Conservation (phyloP, 2,329 filamentous ascomycete genomes). For the Dothiorella sarmentorum region DNA sequence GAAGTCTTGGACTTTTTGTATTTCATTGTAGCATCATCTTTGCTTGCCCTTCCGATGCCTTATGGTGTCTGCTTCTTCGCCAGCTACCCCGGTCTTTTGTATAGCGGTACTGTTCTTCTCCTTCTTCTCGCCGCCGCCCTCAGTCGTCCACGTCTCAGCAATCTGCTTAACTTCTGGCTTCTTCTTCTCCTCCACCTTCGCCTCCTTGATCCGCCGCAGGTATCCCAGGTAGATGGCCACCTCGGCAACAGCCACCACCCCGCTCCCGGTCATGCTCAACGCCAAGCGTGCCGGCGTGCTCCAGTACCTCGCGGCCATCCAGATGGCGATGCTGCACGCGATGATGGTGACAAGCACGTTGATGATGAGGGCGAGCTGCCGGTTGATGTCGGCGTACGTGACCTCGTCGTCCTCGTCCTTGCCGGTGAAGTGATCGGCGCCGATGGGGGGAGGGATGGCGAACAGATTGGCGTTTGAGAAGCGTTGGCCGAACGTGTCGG, state of each 20-base stretch:
- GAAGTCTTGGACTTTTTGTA: neutral
- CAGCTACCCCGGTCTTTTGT: neutral
- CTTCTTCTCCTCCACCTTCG: conserved; percentile 60
- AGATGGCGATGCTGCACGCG: conserved; percentile 72
- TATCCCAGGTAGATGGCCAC: conserved; percentile 75
- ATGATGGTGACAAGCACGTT: conserved; percentile 87
- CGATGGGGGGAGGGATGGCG: conserved; percentile 36
- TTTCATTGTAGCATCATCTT: neutral
- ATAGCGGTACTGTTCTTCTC: neutral
- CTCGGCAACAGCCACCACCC: conserved; percentile 70
- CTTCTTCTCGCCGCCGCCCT: conserved; percentile 20
- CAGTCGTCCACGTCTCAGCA: conserved; percentile 65
- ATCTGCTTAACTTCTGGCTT: conserved; percentile 66
- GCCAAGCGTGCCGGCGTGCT: conserved; percentile 66
- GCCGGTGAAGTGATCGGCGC: conserved; percentile 21
- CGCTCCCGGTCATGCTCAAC: conserved; percentile 66
- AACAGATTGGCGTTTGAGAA: conserved; percentile 56
- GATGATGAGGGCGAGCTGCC: conserved; percentile 79
- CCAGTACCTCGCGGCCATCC: conserved; percentile 77
- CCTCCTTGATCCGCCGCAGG: conserved; percentile 66
- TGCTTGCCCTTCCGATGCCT: neutral
- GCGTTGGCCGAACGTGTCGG: conserved; percentile 59
- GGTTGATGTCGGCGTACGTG: conserved; percentile 69
- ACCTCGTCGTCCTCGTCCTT: conserved; percentile 57
- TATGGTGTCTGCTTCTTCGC: neutral